These are phyloP conservation scores for Fusarium nodosum DNA, from an alignment of 2,329 filamentous ascomycete species.

Conservation along the genomic window DNA sequence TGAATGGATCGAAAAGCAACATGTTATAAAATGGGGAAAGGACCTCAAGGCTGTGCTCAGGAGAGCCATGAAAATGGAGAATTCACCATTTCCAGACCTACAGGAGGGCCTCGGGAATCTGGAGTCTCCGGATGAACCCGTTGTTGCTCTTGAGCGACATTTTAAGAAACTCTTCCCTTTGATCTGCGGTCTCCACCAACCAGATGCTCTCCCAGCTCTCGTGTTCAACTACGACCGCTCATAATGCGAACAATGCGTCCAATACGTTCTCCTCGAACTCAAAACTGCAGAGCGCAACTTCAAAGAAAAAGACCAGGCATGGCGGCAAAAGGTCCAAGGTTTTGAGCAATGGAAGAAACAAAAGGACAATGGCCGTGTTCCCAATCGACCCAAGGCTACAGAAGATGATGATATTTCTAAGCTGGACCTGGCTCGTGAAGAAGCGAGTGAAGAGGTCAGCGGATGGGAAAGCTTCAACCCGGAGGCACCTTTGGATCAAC, in stretches of 20 bases:
- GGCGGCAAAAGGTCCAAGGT: slow-evolving; percentile 70
- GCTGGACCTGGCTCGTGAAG: slow-evolving; percentile 69
- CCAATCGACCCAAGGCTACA: slow-evolving; percentile 60
- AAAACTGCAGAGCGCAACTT: slow-evolving; percentile 56
- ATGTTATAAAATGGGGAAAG: slow-evolving; percentile 76
- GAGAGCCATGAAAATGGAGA: slow-evolving; percentile 69
- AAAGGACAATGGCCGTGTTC: slow-evolving; percentile 51
- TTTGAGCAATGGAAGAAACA: slow-evolving; percentile 71
- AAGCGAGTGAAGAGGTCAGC: slow-evolving; percentile 67
- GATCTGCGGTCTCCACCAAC: slow-evolving; percentile 70
- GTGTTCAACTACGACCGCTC: slow-evolving; percentile 82
- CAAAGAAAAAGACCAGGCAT: slow-evolving; percentile 69
- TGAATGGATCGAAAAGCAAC: slow-evolving; percentile 70
- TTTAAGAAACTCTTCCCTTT: slow-evolving; percentile 61
- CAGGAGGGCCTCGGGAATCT: slow-evolving; percentile 6
- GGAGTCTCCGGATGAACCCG: neutral
- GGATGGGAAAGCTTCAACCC: slow-evolving; percentile 77
- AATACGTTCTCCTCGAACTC: slow-evolving; percentile 65
- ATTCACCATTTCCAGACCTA: slow-evolving; percentile 57
- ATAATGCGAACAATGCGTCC: slow-evolving; percentile 72
- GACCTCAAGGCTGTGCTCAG: slow-evolving; percentile 70
- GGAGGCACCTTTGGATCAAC: slow-evolving; percentile 71
- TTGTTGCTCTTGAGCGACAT: slow-evolving; percentile 1
- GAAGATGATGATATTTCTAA: slow-evolving; percentile 59
- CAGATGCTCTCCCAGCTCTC: slow-evolving; percentile 78